Evolutionary conservation across 495 filamentous ascomycete genomes (phyloP), one percentile per base, ranked within the genome.

Genomic region (Tuber calosporum): DNA sequence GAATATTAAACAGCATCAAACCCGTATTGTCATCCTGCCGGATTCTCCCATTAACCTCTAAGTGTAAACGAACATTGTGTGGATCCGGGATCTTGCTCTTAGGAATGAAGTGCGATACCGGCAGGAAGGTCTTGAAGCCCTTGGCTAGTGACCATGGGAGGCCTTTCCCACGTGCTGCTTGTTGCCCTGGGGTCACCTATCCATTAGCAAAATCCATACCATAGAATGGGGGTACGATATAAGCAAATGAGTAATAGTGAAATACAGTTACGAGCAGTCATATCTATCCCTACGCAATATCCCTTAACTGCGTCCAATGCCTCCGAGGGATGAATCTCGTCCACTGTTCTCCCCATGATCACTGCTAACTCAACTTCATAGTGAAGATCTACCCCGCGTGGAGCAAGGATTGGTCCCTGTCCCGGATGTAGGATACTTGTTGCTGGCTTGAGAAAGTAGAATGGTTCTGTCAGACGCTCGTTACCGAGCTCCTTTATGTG

Each of bases 361-460:
- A 97, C 83, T 36, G 89, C 94, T 73, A 99, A 86, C 84, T 99
- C 95, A 69, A 98, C 91, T 83, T 99, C 95, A 86, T 96, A 97
- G 84, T 98, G 94, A 66, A 97, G 85, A 70, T 88, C 90, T 53
- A 93, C 89, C 74, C 94, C 94, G 73, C 84, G 86, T 26, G 95
- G 95, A 53, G 89, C 88, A 71, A 96, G 88, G 48, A 97, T 89
- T n/a, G 93, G 91, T 6, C 96, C 94, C 39, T 86, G 85, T 53
- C 86, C 85, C 3, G 94, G 93, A 22, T 89, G 86, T 1, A 97
- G 87, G 75, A 99, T 90, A 26, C 93, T 89, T 71, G 89, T 89
- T 0, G 93, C 82, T 8, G 95, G 96, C 87, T 99, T 99, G 74
- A 97, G 87, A 88, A 99, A 99, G 89, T 96, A 99, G 84, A 99